Base-by-base conservation (phyloP, 208 protist genomes). In the Lotmaria passim region DNA sequence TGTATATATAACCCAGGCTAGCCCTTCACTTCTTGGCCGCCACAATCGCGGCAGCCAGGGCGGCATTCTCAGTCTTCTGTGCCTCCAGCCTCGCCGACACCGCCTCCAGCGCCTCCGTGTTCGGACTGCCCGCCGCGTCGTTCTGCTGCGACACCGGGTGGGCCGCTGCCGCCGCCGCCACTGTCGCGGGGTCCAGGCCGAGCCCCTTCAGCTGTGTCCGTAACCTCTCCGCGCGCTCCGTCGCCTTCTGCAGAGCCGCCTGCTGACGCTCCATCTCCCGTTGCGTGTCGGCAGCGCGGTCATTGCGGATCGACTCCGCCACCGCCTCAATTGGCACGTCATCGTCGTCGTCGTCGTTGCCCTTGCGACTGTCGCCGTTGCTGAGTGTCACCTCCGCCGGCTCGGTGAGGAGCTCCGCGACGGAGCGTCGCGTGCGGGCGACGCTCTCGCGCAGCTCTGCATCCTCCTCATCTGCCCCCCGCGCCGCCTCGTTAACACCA, bases 401-500 rank as follows among this genome's bases (percentile, higher is more conserved):
- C 24, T 75, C 66, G 15, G 73, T 68, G 41, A 84, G 55, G 7
- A 76, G 51, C 41, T 57, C 69, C 11, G 66, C 73, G 34, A 83
- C 69, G 28, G 59, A 73, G 68, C 63, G 79, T 10, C 79, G 79
- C 17, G 65, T 78, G 30, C 64, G 61, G 19, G 79, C 79, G 24
- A 85, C 79, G 70, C 69, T 81, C 51, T 72, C 69, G 51, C 79
- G 80, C 55, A 81, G 81, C 28, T 60, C 72, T 30, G 69, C 57
- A 69, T 65, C 50, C 12, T 57, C 56, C 43, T 36, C 41, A 4
- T 38, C 11, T n/a, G n/a, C n/a, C n/a, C n/a, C n/a, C 19, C 3
- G 28, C 52, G 5, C 39, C n/a, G 55, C 3, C 5, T 15, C 15
- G 36, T 39, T 39, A 12, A 39, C 8, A 39, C 12, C 6, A 39